Base-by-base conservation (phyloP, 2,329 filamentous ascomycete genomes). In the Calonectria montana region DNA sequence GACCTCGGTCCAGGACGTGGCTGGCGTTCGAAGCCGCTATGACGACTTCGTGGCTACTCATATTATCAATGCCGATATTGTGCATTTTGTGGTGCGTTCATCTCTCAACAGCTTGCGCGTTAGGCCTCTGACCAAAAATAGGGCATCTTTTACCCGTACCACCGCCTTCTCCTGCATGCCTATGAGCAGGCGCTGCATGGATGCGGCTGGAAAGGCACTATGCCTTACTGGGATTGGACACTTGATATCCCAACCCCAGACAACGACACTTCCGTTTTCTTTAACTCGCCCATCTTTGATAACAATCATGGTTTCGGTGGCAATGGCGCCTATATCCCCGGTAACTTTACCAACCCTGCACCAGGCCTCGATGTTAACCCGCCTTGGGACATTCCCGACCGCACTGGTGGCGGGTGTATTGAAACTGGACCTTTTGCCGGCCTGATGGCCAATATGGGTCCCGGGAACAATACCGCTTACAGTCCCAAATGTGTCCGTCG, bases 201-300 rank as follows among this genome's bases (percentile, higher is more conserved):
- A 1, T 81, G 79, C 25, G 74, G 73, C 12, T 81, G 72, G 67
- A 72, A 72, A 7, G 79, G 74, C 18, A 75, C 71, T 2, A 71
- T 77, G 2, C 77, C 78, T 2, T 79, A 77, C 67, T 78, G 77
- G 77, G 77, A 76, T 45, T 76, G 74, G 75, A 70, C 73, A 0
- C 73, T 76, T 1, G 76, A 78, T 45, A 67, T 65, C 2, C n/a
- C 63, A 9, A 76, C 55, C 0, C 59, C 64, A 31, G 72, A 76
- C 1, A 73, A 73, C 4, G 69, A 75, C 39, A 76, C 71, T 2
- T 72, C 69, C 0, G 64, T 73, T 2, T 74, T 78, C 35, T 61
- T 69, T 23, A 37, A 74, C 57, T 82, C 82, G 0, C 76, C 76
- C 3, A 67, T 84, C 31, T 83, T 84, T 41, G 79, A 82, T 29